These are phyloP conservation scores for Dactylellina haptotyla DNA, from an alignment of 2,329 filamentous ascomycete genomes.

Conservation along the genomic window DNA sequence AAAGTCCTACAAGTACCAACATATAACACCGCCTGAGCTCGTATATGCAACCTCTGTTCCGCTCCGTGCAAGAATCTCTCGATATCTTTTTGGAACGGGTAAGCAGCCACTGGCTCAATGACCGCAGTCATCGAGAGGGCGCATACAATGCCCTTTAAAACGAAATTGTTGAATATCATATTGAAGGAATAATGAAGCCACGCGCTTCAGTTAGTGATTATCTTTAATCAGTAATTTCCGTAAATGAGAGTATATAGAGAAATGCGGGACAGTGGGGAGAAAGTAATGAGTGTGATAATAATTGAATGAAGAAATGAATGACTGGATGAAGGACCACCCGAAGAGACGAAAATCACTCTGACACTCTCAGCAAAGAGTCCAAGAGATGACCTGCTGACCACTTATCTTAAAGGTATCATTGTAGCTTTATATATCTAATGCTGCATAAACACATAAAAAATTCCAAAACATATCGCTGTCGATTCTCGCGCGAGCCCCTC, in stretches of 20 bases:
- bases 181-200: neutral
- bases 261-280: neutral
- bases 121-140: neutral
- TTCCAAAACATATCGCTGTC: too few relatives aligned
- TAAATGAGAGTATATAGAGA: neutral
- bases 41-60: neutral
- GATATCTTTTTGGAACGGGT: neutral
- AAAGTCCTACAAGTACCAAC: neutral
- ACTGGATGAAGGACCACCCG: neutral
- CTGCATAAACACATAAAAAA: neutral
- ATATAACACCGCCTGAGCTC: neutral
- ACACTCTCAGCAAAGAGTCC: neutral
- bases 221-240: neutral
- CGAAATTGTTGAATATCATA: neutral
- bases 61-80: neutral
- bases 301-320: neutral
- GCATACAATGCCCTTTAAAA: neutral
- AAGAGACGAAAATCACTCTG: neutral
- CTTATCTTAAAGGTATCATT: neutral
- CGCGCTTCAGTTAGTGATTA: neutral
- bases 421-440: neutral
- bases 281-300: conserved; percentile 5
- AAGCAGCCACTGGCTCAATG: neutral
- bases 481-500: neutral
- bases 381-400: neutral